Base-by-base conservation (phyloP, 1,284 basidiomycete genomes). In the Naganishia sp. region DNA sequence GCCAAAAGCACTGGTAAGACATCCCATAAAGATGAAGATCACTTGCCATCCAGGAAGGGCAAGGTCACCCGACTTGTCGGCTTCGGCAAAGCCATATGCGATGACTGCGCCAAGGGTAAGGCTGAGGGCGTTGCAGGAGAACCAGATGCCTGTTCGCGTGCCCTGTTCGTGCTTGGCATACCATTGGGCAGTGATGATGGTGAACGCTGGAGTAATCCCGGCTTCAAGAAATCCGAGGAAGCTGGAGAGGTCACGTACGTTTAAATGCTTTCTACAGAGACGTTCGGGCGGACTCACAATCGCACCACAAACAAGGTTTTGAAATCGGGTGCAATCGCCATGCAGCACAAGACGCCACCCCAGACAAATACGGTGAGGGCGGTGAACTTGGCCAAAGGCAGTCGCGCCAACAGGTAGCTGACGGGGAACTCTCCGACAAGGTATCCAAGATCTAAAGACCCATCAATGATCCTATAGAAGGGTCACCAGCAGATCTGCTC, bases 301-400 rank as follows among this genome's bases (percentile, higher is more conserved):
- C 72, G 69, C 2, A 70, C 60, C 10, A 65, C 70, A 66, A 71
- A 65, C 48, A 73, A 54, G 5, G 52, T 63, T 2, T 60, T 55
- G 44, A 69, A 73, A 39, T 68, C 68, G 44, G 67, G 61, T 31
- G 69, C 69, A 7, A 66, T 66, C 6, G 70, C 70, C 36, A 69
- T 73, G 45, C 63, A 66, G 28, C 61, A 55, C 13, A 72, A 52
- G 18, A 68, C 63, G 1, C 59, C 66, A 16, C 70, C 71, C 89
- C 89, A 90, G 4, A 86, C 74, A 70, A 89, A 81, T 68, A 90
- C 87, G 74, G 89, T 89, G 53, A 57, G 70, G n/a, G 83, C 86
- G 85, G 90, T 87, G 88, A 88, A 90, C 80, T 86, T 88, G 36
- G 86, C 88, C 25, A 89, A 86, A 0, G 88, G 88, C 68, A 89